Percentiles rank a stretch among this genome's conserved stretches.
Evolutionary conservation across 2,329 filamentous ascomycete species (phyloP).

Genomic region (Clarireedia homoeocarpa): DNA sequence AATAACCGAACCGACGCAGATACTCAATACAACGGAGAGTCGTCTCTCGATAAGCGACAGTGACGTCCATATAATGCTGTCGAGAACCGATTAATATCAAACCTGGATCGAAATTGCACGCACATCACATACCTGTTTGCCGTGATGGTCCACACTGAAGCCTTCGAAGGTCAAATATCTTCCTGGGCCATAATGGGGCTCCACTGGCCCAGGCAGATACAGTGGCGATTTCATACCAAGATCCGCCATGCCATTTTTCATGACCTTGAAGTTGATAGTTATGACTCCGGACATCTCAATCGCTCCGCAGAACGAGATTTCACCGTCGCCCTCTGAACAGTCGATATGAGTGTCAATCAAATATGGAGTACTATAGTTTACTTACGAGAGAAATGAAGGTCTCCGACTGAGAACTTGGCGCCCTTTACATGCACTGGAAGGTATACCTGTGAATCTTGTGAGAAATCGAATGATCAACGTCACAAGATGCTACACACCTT

Average conservation of each 20-base stretch:
- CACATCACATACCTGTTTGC: conserved; percentile 67
- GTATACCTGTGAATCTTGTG: conserved; percentile 58
- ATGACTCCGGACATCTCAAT: conserved; percentile 94
- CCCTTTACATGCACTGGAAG: conserved; percentile 80
- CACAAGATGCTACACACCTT: not conserved
- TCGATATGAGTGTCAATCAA: not conserved
- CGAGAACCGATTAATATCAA: not conserved
- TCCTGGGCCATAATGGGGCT: conserved; percentile 79
- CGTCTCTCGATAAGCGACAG: conserved; percentile 21
- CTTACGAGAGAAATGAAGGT: conserved; percentile 49
- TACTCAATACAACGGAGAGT: conserved; percentile 67
- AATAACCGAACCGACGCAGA: conserved; percentile 63
- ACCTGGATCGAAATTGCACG: conserved; percentile 39
- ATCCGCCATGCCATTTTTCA: conserved; percentile 71
- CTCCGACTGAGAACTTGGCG: conserved; percentile 85
- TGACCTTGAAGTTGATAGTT: conserved; percentile 81
- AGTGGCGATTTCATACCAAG: conserved; percentile 76
- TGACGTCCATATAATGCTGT: conserved; percentile 23
- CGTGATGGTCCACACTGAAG: conserved; percentile 80
- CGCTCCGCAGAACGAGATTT: conserved; percentile 81
- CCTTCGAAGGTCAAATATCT: conserved; percentile 81
- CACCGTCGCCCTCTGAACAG: conserved; percentile 81
- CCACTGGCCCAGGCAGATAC: conserved; percentile 78
- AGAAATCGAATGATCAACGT: not conserved
- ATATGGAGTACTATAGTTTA: not conserved